Percentiles rank a stretch among this genome's conserved stretches.
These are phyloP conservation scores for Pulveroboletus sp. DNA, from an alignment of 768 basidiomycete species.

Conservation along the genomic window DNA sequence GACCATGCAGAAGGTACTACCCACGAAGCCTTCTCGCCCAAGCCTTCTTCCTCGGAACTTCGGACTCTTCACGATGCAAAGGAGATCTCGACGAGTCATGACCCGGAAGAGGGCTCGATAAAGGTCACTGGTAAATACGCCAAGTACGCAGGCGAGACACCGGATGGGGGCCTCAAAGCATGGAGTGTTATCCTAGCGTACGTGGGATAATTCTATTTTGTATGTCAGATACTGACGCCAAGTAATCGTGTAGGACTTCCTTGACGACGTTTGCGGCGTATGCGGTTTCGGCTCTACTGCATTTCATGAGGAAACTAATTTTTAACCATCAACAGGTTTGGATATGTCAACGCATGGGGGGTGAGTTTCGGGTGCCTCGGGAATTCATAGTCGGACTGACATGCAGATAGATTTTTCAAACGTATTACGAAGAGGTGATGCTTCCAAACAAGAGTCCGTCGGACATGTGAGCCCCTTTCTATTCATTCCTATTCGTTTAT, in stretches of 20 bases:
- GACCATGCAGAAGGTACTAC: background rate
- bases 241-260: slow-evolving; percentile 6
- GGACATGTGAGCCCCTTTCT: slow-evolving; percentile 45
- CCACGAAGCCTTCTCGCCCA: background rate
- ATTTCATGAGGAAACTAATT: background rate
- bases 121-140: slow-evolving; percentile 11
- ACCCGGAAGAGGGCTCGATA: slow-evolving; percentile 5
- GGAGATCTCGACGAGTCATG: background rate
- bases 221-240: background rate
- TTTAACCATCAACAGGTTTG: slow-evolving; percentile 42
- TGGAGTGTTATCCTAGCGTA: slow-evolving; percentile 31
- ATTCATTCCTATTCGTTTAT: background rate
- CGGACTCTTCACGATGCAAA: slow-evolving; percentile 14
- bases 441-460: slow-evolving; percentile 53
- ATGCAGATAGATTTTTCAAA: slow-evolving; percentile 59
- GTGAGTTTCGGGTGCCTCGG: slow-evolving; percentile 39
- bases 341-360: slow-evolving; percentile 74
- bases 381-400: background rate
- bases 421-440: slow-evolving; percentile 59
- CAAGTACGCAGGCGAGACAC: slow-evolving; percentile 21
- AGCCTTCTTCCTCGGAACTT: background rate
- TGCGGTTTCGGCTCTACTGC: slow-evolving; percentile 4
- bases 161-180: slow-evolving; percentile 30
- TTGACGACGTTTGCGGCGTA: slow-evolving; percentile 41
- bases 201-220: background rate